Conservation (phyloP, 306 rosid species). For the Cicer judaicum region DNA sequence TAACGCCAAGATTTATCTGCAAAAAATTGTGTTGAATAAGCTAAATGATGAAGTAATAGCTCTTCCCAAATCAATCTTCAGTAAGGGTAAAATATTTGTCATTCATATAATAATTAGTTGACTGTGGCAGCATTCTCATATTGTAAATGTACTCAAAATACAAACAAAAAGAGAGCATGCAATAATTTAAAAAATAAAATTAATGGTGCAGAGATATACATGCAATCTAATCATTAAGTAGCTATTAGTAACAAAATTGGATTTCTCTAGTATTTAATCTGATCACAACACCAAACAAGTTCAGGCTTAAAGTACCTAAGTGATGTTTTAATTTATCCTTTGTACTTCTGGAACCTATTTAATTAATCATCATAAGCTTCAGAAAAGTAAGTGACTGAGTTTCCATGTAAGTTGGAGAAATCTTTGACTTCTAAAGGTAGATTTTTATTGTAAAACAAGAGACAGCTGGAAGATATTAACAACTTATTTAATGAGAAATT, state of each 20-base stretch:
- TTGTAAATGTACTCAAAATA: slow-evolving; percentile 4
- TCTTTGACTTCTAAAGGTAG: not conserved
- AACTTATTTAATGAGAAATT: not conserved
- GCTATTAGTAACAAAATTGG: slow-evolving; percentile 1
- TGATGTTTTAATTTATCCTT: not conserved
- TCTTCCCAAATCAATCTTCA: not conserved
- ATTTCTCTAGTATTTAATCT: slow-evolving; percentile 22
- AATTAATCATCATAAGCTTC: slow-evolving; percentile 20
- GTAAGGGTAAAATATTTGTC: slow-evolving; percentile 13
- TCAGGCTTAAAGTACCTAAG: slow-evolving; percentile 21
- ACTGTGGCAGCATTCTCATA: slow-evolving; percentile 17
- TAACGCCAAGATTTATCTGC: slow-evolving; percentile 44
- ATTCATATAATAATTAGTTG: slow-evolving; percentile 1
- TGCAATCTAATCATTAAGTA: not conserved
- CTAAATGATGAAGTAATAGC: slow-evolving; percentile 8
- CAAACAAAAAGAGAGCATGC: not conserved
- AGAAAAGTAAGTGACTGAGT: slow-evolving; percentile 17
- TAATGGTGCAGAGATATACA: slow-evolving; percentile 27
- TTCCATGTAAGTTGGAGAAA: slow-evolving; percentile 1
- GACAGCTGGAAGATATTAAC: not conserved
- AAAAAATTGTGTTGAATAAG: slow-evolving; percentile 31
- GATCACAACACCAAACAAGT: not conserved
- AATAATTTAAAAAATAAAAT: slow-evolving; percentile 3
- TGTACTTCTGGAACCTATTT: slow-evolving; percentile 6
- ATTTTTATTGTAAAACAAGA: not conserved